Base-by-base conservation (phyloP, 441 rosid species). In the Arabidopsis hybrid region DNA sequence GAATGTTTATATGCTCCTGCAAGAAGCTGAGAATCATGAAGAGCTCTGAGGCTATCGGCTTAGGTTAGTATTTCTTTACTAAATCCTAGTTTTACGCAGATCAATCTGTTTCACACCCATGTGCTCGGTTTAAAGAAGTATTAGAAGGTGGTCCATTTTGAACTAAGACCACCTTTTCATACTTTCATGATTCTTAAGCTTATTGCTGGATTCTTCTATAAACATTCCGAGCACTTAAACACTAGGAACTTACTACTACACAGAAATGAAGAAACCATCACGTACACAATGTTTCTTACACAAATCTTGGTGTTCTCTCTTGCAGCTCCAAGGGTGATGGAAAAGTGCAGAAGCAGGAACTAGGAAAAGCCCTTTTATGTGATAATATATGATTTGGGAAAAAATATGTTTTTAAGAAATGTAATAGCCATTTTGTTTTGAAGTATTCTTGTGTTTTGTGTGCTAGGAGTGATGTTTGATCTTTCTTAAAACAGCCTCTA, bases 311-410 rank as follows among this genome's bases (percentile, higher is more conserved):
- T 53, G 47, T 49, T 78, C 68, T 6, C 1, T 7, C 13, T 29
- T n/a, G 65, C 88, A 91, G 97, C 97, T 49, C 97, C 97, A 45
- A 86, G 85, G 78, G 86, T 88, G 57, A 85, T 80, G 88, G 97
- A 89, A 84, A 91, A 91, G 76, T 76, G 91, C 82, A 86, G 80
- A 71, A 85, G 68, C 73, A 80, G 78, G 8, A 75, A 72, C 81
- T 86, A 81, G 79, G 39, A 71, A 61, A 2, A 38, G 49, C 36
- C 26, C 26, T 34, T 8, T 12, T 10, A 55, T 61, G 53, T 34
- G 62, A 61, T 31, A 42, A 36, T 18, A 32, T 49, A 69, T 45
- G 65, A 62, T 51, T 14, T 75, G 69, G 55, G 11, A 45, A 18
- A 65, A 69, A 7, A 55, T 0, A 32, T 40, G 76, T 58, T 50